These are phyloP conservation scores for Rhodamnia rubescens DNA, from an alignment of 345 rosid species.

Conservation along the genomic window DNA sequence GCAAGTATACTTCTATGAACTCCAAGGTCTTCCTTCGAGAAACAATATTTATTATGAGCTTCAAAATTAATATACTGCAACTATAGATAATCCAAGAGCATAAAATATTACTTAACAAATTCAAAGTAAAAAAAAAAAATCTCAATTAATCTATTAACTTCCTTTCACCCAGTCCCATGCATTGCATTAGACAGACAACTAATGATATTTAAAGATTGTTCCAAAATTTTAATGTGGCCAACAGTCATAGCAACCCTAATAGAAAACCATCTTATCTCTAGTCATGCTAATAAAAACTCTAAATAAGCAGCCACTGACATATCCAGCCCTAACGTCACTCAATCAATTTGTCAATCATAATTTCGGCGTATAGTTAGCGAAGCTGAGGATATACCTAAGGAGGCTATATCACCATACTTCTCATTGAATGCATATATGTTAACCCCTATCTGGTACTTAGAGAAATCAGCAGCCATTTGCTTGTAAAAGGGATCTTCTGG, in stretches of 20 bases:
- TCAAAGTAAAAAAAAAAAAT: not conserved
- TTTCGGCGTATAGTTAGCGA: not conserved
- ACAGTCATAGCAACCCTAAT: not conserved
- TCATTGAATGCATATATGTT: conserved; percentile 89
- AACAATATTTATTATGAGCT: not conserved
- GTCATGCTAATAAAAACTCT: not conserved
- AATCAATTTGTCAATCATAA: not conserved
- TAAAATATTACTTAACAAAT: not conserved
- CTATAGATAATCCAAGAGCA: not conserved
- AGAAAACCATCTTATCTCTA: not conserved
- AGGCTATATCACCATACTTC: conserved; percentile 87
- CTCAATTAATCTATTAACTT: not conserved
- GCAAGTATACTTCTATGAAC: not conserved
- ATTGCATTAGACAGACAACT: not conserved
- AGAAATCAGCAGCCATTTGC: conserved; percentile 99
- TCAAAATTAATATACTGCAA: not conserved
- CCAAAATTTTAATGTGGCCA: not conserved
- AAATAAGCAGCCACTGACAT: not conserved
- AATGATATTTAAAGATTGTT: not conserved
- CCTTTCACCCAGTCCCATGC: not conserved
- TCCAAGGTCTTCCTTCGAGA: not conserved
- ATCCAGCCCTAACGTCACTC: not conserved
- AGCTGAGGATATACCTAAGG: conserved; percentile 49
- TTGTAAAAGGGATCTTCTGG: conserved; percentile 94
- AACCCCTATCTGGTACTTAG: conserved; percentile 91